A percentile compares a stretch with the other conserved stretches of the same genome.
Conservation (phyloP, 768 basidiomycete genomes). For the Clitopilus passeckerianus region DNA sequence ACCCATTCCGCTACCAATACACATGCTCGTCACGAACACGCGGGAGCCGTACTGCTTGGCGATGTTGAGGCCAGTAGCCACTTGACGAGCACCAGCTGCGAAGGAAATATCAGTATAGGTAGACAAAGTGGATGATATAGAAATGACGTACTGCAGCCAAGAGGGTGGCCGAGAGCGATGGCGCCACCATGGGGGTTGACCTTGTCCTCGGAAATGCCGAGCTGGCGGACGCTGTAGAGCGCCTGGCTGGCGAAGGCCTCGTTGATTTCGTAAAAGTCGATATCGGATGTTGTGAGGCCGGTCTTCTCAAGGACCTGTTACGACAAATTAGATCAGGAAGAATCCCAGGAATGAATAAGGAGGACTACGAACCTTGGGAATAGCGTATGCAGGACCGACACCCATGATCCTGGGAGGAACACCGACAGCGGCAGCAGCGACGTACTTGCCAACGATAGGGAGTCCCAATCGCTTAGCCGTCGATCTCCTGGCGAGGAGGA, state of each 20-base stretch:
- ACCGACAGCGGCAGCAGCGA: conserved; percentile 64
- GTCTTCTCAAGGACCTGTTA: conserved; percentile 50
- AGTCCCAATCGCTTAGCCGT: conserved; percentile 78
- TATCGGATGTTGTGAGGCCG: conserved; percentile 61
- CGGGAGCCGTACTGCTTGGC: conserved; percentile 72
- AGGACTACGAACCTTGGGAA: conserved; percentile 44
- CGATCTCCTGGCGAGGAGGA: conserved; percentile 76
- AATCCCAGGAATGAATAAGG: background rate
- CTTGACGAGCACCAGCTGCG: conserved; percentile 77
- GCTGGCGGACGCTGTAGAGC: conserved; percentile 62
- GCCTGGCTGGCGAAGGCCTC: conserved; percentile 88
- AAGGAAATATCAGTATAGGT: background rate
- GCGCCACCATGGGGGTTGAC: conserved; percentile 88
- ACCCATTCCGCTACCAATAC: conserved; percentile 86
- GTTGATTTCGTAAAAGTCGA: conserved; percentile 92
- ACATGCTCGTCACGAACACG: conserved; percentile 89
- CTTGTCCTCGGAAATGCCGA: conserved; percentile 69
- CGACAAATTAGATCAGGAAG: background rate
- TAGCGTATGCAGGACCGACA: conserved; percentile 86
- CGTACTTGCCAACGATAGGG: conserved; percentile 85
- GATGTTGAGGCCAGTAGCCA: conserved; percentile 79
- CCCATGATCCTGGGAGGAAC: conserved; percentile 90
- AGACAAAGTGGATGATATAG: background rate
- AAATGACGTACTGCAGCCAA: conserved; percentile 67
- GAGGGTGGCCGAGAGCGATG: conserved; percentile 85